Base-by-base conservation (phyloP, 306 rosid species). In the Cicer pinnatifidum region DNA sequence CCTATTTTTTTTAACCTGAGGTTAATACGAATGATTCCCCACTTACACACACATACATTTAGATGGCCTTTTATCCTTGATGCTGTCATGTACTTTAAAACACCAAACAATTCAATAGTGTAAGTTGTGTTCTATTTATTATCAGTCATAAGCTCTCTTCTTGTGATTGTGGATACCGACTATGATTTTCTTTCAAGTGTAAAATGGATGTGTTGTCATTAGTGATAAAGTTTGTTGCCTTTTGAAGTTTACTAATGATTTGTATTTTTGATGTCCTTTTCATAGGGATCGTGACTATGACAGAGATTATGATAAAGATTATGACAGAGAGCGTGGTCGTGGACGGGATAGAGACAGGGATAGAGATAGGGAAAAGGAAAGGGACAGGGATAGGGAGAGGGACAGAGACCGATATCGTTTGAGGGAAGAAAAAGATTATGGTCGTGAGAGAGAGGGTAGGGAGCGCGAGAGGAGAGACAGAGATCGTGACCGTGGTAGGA, bases 401-500 rank as follows among this genome's bases (percentile, higher is more conserved):
- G 94, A 89, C 40, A 47, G 90, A 39, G 97, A 88, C 64, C 76
- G 91, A 48, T 73, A 87, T 67, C 82, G 91, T 5, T 67, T 89
- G 2, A 78, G 97, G 87, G 88, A 86, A 20, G 87, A 91, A 57
- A 81, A 87, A 70, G 92, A 91, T 40, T 86, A 86, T 80, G 91
- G 89, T 56, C 86, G 85, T 56, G 96, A 89, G 8, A 79, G 88
- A 75, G 90, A 86, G 33, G 98, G 95, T 33, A 87, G 98, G 88
- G 98, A 92, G 76, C 84, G 96, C 68, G 97, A 91, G 72, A 90
- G 97, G 82, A 81, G 99, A 86, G 97, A 90, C 0, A 91, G 97
- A 71, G 97, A 94, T 65, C 93, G 95, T 43, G 96, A 94, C 52
- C 94, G 91, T 77, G 97, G 96, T 65, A 85, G 97, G 78, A 76